A percentile compares a stretch with the other conserved stretches of the same genome.
Conservation (phyloP, 768 basidiomycete species). For the Cyclocybe cylindracea region DNA sequence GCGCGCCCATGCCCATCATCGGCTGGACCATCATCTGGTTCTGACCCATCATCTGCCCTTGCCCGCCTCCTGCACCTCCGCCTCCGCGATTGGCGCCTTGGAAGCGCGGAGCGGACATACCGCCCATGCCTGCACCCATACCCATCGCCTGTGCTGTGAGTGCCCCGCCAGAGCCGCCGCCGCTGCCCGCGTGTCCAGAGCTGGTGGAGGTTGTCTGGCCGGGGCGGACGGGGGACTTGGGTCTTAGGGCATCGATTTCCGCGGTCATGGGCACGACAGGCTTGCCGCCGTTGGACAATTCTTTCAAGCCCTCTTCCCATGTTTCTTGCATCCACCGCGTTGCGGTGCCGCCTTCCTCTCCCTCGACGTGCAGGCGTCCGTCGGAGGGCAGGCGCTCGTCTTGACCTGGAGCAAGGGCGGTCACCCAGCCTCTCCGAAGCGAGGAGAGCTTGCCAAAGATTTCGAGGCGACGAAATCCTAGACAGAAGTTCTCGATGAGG, state of each 20-base stretch:
- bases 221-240: conserved; percentile 24
- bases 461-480: conserved; percentile 89
- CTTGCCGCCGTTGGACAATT: conserved; percentile 39
- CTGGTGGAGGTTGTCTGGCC: conserved; percentile 5
- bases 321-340: conserved; percentile 59
- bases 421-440: conserved; percentile 89
- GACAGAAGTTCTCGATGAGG: conserved; percentile 96
- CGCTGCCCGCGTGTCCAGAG: conserved; percentile 4
- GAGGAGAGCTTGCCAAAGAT: conserved; percentile 78
- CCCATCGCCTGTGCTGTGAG: conserved; percentile 2
- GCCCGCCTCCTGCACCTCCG: conserved; percentile 4
- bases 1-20: conserved; percentile 30
- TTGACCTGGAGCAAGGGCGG: conserved; percentile 70
- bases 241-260: conserved; percentile 25
- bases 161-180: conserved; percentile 1
- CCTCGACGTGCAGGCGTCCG: conserved; percentile 37
- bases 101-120: not conserved
- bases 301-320: conserved; percentile 67
- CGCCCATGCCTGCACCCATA: not conserved
- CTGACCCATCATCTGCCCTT: conserved; percentile 19
- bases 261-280: conserved; percentile 27
- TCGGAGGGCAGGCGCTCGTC: conserved; percentile 47
- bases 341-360: conserved; percentile 42
- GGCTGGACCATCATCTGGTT: conserved; percentile 34
- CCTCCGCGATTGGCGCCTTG: conserved; percentile 1